These are phyloP conservation scores for Calonectria naviculata DNA, from an alignment of 2,329 filamentous ascomycete species.

Conservation along the genomic window DNA sequence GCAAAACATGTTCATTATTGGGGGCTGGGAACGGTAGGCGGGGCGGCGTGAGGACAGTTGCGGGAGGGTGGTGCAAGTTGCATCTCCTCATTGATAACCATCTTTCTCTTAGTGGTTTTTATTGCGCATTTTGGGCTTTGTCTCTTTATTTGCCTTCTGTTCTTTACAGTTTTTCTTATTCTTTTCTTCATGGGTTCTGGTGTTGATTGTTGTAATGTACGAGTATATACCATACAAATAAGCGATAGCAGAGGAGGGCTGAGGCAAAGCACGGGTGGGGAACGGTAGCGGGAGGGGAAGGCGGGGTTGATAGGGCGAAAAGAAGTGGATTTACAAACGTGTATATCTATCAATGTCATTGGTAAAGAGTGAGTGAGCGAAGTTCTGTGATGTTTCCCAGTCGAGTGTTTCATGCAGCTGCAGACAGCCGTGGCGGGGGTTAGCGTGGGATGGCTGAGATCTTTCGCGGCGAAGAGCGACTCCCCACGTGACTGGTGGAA, in stretches of 20 bases:
- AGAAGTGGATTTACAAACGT: background rate
- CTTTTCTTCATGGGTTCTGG: constrained; percentile 6
- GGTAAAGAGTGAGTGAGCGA: background rate
- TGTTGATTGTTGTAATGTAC: constrained; percentile 22
- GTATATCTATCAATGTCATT: background rate
- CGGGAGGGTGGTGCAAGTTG: background rate
- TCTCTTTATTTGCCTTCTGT: background rate
- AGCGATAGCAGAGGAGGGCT: background rate
- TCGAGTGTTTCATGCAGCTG: constrained; percentile 3
- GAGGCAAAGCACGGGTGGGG: background rate
- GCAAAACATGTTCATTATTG: constrained; percentile 7
- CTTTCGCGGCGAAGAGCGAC: background rate
- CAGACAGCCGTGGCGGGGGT: background rate
- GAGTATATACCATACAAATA: constrained; percentile 28
- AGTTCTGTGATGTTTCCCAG: background rate
- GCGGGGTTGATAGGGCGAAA: constrained; percentile 2
- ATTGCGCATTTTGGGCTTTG: background rate
- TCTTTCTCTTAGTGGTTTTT: background rate
- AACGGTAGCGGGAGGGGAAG: background rate
- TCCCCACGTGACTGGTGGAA: background rate
- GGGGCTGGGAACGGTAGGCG: constrained; percentile 6
- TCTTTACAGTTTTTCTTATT: background rate
- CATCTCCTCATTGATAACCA: background rate
- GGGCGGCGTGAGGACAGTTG: constrained; percentile 6
- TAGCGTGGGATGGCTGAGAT: background rate